Base-by-base conservation (phyloP, 257 asterid genomes). In the Fraxinus americana region DNA sequence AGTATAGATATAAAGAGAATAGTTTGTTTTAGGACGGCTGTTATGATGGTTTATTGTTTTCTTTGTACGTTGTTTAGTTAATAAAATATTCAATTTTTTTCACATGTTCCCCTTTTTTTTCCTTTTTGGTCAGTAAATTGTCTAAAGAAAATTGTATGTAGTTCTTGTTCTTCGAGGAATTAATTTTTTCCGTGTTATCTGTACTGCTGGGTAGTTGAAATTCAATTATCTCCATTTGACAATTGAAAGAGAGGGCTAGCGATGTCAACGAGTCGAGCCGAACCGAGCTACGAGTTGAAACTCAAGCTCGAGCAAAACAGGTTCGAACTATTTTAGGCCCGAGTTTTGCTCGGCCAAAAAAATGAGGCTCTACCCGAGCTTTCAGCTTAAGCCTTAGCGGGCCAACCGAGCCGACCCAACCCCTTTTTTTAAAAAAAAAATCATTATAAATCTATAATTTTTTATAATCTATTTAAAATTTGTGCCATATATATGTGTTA, bases 31-130 rank as follows among this genome's bases (percentile, higher is more conserved):
- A 32, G 74, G 76, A 77, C 1, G 30, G 71, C 30, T 81, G 86
- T 85, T 82, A 2, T 8, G 27, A 36, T 36, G 30, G 79, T 81
- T 82, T 81, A 76, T 81, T 68, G 79, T 68, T 81, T 72, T n/a
- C 61, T 75, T 41, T 78, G 77, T 81, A 77, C 75, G 70, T 80
- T 70, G 4, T 30, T 70, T 74, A 32, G 74, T 71, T 78, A 67
- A 78, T 71, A 8, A 67, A 81, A 75, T 71, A 74, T 59, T 50
- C 69, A 74, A 16, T 77, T 83, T 83, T 45, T 80, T 74, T 43
- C 48, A 70, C 59, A 65, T 27, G 63, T 77, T 2, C 9, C 29
- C 4, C 70, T 67, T 0, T 48, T 32, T 4, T 32, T 32, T 30
- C 2, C 2, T 32, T 32, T 32, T 48, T 4, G n/a, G 57, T 48